Conservation (phyloP, 2,329 filamentous ascomycete species). For the Lasiodiplodia theobromae region DNA sequence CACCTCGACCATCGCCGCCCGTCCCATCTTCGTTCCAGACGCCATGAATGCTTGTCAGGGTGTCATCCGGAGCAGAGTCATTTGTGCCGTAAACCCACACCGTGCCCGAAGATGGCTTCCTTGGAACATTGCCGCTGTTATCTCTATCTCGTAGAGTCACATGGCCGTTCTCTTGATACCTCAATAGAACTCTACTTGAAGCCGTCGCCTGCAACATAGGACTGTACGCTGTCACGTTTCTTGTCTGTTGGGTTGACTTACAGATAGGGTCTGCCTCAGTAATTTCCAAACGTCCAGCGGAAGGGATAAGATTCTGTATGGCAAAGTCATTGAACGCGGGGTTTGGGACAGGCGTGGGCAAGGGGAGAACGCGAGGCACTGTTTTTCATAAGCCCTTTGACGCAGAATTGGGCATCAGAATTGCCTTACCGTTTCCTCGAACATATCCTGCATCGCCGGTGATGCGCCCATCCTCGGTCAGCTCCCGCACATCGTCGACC, state of each 20-base stretch:
- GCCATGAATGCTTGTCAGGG: neutral
- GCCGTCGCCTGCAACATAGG: neutral
- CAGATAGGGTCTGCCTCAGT: neutral
- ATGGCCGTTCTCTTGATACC: conserved; percentile 11
- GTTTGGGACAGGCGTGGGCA: neutral
- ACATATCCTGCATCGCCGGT: neutral
- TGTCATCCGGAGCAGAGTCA: neutral
- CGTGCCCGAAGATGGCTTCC: neutral
- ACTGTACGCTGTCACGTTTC: neutral
- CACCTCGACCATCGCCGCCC: neutral
- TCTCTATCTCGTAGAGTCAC: neutral
- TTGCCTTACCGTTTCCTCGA: conserved; percentile 1
- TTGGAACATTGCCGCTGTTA: neutral
- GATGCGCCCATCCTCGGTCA: neutral
- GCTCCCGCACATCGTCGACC: conserved; percentile 1
- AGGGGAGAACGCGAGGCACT: conserved; percentile 12
- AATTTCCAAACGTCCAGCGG: neutral
- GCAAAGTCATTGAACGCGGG: neutral
- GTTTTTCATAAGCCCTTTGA: neutral
- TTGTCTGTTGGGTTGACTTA: neutral
- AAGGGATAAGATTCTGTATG: conserved; percentile 2
- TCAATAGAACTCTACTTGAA: neutral
- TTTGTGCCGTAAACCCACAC: conserved; percentile 8
- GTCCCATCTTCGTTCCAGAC: neutral
- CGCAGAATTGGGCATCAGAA: no score